phyloP scores from a whole-genome alignment of 2,329 filamentous ascomycete genomes.

The Cercospora sp. region DNA sequence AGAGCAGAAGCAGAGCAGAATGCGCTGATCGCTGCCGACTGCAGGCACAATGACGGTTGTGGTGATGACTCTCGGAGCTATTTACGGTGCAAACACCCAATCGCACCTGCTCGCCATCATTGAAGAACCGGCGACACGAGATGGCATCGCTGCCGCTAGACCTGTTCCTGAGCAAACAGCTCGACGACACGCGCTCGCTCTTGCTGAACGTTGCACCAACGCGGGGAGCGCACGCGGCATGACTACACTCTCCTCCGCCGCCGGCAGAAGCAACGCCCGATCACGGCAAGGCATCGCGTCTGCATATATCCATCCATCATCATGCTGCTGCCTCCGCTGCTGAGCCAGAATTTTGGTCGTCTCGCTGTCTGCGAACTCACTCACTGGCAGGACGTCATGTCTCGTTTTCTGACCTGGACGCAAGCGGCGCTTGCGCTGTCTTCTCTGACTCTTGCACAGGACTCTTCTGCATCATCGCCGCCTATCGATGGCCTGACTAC shows the following conservation, averaged over 20 bases:
- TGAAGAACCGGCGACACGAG: background rate
- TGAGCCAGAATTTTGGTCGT: background rate
- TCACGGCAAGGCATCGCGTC: background rate
- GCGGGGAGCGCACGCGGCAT: background rate
- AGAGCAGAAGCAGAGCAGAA: background rate
- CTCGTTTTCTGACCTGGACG: conserved; percentile 22
- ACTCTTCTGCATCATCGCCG: conserved; percentile 22
- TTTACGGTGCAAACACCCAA: background rate
- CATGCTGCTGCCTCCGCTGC: background rate
- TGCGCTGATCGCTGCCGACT: background rate
- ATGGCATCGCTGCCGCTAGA: background rate
- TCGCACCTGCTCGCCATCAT: background rate
- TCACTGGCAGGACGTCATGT: conserved; percentile 17
- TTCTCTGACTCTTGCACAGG: conserved; percentile 29
- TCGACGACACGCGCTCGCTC: background rate
- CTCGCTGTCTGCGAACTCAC: background rate
- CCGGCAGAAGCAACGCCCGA: background rate
- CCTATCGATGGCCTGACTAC: conserved; percentile 28
- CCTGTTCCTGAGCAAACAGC: background rate
- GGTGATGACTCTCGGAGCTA: background rate
- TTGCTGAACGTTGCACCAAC: background rate
- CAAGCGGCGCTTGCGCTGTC: conserved; percentile 29
- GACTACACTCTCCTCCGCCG: background rate
- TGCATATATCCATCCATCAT: background rate
- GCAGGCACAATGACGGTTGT: background rate